Conservation (phyloP, 768 basidiomycete species). For the Suillus variegatus region DNA sequence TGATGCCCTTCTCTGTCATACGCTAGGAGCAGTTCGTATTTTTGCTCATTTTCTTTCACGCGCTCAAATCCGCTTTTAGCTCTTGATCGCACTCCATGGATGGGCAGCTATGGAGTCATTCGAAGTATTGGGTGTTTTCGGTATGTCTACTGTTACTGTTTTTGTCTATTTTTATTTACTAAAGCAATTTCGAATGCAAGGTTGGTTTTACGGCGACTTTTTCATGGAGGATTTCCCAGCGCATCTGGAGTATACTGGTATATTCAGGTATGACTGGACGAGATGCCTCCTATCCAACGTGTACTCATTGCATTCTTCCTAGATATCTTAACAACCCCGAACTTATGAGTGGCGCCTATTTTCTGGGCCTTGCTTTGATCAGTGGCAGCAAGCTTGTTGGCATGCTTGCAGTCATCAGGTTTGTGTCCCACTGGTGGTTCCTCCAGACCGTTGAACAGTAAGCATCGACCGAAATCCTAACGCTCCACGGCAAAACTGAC, state of each 20-base stretch:
- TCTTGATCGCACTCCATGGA: conserved; percentile 82
- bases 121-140: conserved; percentile 92
- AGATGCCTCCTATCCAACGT: background rate
- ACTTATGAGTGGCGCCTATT: conserved; percentile 92
- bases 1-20: conserved; percentile 84
- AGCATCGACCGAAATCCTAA: conserved; percentile 27
- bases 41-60: conserved; percentile 7
- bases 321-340: conserved; percentile 96
- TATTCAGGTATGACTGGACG: conserved; percentile 69
- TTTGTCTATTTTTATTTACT: background rate
- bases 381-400: conserved; percentile 93
- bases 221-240: conserved; percentile 93
- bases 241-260: conserved; percentile 92
- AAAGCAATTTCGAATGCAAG: conserved; percentile 36
- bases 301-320: conserved; percentile 1
- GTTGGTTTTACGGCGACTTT: conserved; percentile 99
- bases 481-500: conserved; percentile 6
- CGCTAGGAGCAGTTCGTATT: conserved; percentile 74
- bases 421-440: conserved; percentile 96
- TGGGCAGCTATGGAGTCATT: conserved; percentile 92
- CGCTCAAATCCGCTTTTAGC: conserved; percentile 40
- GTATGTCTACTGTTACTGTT: conserved; percentile 38
- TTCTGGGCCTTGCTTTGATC: conserved; percentile 91
- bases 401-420: conserved; percentile 77
- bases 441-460: conserved; percentile 89